A percentile compares a stretch with the other conserved stretches of the same genome.
Evolutionary conservation across 495 filamentous ascomycete species (phyloP).

Genomic region (Parathielavia hyrcaniae): DNA sequence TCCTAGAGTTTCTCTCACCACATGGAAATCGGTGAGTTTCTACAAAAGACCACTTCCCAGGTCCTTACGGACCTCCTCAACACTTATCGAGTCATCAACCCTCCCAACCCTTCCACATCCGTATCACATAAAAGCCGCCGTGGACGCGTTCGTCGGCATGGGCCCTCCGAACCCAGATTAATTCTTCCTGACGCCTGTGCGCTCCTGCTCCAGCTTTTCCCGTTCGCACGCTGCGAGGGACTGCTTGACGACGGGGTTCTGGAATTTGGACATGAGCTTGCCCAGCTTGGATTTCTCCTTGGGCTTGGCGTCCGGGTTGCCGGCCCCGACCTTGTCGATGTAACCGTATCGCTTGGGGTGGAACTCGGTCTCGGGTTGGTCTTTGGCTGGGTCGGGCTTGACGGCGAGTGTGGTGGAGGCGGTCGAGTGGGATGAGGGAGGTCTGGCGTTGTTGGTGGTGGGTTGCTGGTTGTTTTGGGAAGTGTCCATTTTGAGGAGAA

Average conservation of each 20-base stretch:
- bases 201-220: constrained; percentile 13
- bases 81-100: too few relatives aligned
- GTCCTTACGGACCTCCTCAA: too few relatives aligned
- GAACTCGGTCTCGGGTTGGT: not conserved
- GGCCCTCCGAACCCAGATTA: constrained; percentile 19
- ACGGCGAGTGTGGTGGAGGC: not conserved
- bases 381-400: not conserved
- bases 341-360: constrained; percentile 11
- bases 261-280: constrained; percentile 22
- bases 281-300: constrained; percentile 19
- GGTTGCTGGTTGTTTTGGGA: not conserved
- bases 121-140: too few relatives aligned
- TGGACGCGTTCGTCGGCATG: too few relatives aligned
- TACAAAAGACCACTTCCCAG: too few relatives aligned
- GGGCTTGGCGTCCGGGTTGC: constrained; percentile 16
- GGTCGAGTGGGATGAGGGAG: not conserved
- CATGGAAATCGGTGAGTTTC: too few relatives aligned
- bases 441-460: not conserved
- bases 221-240: constrained; percentile 7
- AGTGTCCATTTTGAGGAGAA: too few relatives aligned
- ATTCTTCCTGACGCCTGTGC: constrained; percentile 15
- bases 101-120: too few relatives aligned
- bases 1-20: too few relatives aligned
- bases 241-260: constrained; percentile 18
- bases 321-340: not conserved